Evolutionary conservation across 768 basidiomycete genomes (phyloP), one percentile per base, ranked within the genome.

Genomic region (Tulasnella sp.): DNA sequence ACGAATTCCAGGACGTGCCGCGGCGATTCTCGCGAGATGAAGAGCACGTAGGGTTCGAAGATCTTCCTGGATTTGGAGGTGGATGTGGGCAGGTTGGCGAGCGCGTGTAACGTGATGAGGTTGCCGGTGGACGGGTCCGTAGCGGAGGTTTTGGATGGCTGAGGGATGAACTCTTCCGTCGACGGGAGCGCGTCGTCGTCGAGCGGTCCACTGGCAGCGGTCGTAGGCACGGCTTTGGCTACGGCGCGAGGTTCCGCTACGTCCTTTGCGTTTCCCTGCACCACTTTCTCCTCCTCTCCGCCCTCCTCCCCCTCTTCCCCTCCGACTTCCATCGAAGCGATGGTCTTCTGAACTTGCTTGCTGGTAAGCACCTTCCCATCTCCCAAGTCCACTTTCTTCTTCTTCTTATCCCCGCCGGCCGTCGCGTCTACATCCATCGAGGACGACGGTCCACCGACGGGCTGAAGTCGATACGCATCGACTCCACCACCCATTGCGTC

Each of bases 1-100:
- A 97, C 87, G 85, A 99, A 98, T 85, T 99, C 98, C 86, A 98
- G 96, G 80, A 98, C 92, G 24, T 93, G 88, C 24, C 97, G 90
- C 2, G 98, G 93, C 0, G 92, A 94, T 86, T 98, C 97, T 81
- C 97, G 91, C 10, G 97, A 98, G 71, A 99, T 87, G 88, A 92
- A 99, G 88, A 99, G 95, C 2, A 92, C 93, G 86, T 92, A 98
- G 4, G 93, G 90, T 0, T 92, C 87, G 85, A 99, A 97, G 46
- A 99, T 87, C n/a, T 89, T 86, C 31, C 88, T 83, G 3, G 91
- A 88, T 75, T 88, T 90, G 16, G 92, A 90, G 44, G 91, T 86
- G 19, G 90, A 87, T 42, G 90, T 88, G 31, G 84, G 83, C 68
- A 83, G 79, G n/a, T 78, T 77, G 46, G 81, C 38, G 39, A 96